Evolutionary conservation across 768 basidiomycete species (phyloP), one percentile per base, ranked within the genome.

Genomic region (Lepiota venenata): DNA sequence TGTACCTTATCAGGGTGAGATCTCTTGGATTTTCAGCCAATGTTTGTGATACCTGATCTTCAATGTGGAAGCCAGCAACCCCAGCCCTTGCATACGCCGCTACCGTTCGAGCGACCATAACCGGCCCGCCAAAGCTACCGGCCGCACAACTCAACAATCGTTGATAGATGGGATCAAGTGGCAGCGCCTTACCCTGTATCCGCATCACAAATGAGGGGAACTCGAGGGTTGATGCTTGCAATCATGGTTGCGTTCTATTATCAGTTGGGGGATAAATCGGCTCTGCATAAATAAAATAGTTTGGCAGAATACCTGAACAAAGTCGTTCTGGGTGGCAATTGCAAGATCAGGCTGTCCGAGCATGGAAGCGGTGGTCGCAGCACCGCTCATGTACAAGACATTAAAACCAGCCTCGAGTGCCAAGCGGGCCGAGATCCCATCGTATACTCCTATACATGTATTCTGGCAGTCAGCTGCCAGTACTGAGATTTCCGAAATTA

Each of bases 261-360:
- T 40, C 27, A n/a, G 21, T n/a, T 27, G 39, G 43, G 43, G 25
- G 43, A 44, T 14, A 11, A 11, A 25, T 25, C 25, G 32, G 8
- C 32, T 4, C 38, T 12, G 15, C 18, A 27, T 10, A 22, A 32
- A 8, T 8, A 32, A 32, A 32, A 9, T 32, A 2, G 2, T 9
- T 32, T 2, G 9, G 9, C 4, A 16, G 21, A 2, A 25, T 36
- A 74, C 76, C 68, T 74, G 74, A 29, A 77, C 71, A 59, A 82
- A 81, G 59, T 81, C 80, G 57, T 79, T 80, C 51, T 79, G 64
- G 15, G 79, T 81, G 14, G 80, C 78, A 52, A 81, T 79, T 4
- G 79, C 81, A 37, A 82, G 63, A 60, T 82, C 81, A 8, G 80
- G 79, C 62, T 77, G 75, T 27, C 80, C 81, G 22, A 81, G 74